Base-by-base conservation (phyloP, 2,329 filamentous ascomycete genomes). In the Aspergillus fijiensis region DNA sequence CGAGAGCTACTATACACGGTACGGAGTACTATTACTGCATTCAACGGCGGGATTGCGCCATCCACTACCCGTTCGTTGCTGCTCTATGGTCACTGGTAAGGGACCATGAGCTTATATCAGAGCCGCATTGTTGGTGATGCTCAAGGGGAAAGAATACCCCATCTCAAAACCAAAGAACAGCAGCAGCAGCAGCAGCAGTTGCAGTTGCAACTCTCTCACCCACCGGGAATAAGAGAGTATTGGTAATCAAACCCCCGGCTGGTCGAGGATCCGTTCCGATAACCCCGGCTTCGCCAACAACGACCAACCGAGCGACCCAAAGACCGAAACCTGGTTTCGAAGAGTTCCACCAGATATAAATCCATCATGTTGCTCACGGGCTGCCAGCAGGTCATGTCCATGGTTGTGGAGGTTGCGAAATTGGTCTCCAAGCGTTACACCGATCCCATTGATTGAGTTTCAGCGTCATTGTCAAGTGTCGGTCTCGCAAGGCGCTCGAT, bases 211-310 rank as follows among this genome's bases (percentile, higher is more conserved):
- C 27, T 29, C 27, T 29, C 27, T 29, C 27, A 10, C 9, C 27
- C 2, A 35, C 12, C 33, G 33, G 33, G 12, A 16, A 1, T 12
- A n/a, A 45, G 39, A 19, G 45, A 23, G 27, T 29, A 53, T 55
- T 55, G 42, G 42, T 55, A 23, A 55, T 45, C 53, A 45, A 19
- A 23, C 3, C 39, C 39, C 39, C 53, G 53, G 53, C 45, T 49
- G 42, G 27, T 55, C 42, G n/a, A 55, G 53, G 47, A 55, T 48
- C 53, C 53, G 53, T 55, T 45, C 53, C 53, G 53, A 55, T 45
- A 39, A 42, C 31, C 45, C 23, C 35, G 48, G 48, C 33, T 25
- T 29, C 33, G 35, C 14, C 51, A 19, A n/a, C 35, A 29, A 29
- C 11, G 10, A 12, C 33, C 33, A 35, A 35, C 33, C 33, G 33